Base-by-base conservation (phyloP, 2,329 filamentous ascomycete species). In the Alternaria arbusti region DNA sequence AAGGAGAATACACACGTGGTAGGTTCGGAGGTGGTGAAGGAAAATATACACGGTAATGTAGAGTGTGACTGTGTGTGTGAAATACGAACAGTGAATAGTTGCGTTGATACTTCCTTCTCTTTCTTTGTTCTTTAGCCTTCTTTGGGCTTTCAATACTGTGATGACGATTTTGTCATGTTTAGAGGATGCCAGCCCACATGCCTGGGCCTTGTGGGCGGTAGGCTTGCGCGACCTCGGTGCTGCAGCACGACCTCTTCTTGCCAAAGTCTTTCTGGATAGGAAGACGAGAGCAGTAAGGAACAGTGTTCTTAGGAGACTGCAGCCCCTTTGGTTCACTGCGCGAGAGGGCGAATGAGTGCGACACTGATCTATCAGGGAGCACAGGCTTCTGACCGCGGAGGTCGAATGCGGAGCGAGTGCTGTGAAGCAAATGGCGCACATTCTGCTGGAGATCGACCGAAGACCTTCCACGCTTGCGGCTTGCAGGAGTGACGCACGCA, bases 221-320 rank as follows among this genome's bases (percentile, higher is more conserved):
- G 44, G 81, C 78, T 63, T 80, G 82, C 20, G 83, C 82, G 58
- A 84, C 87, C 76, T 90, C 88, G 13, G 86, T 82, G 47, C 88
- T 86, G 79, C 88, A 91, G 81, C 90, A 91, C 40, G 90, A 84
- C 70, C 90, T 86, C 82, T 92, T 92, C 65, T 86, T 83, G 68
- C 85, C 83, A 67, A 84, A 84, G 49, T 81, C 79, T 58, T 79
- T 81, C 64, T 84, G 80, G 30, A 85, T 72, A 71, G 82, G 59
- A 81, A 81, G 59, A 79, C 83, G 60, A 78, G 77, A 63, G 59
- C 58, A 73, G 72, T 78, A 84, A 78, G 70, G 77, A 61, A 70
- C 78, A 63, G 69, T 81, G 75, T 69, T 75, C 74, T 73, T 80
- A 63, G 74, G 80, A 71, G 69, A 78, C 70, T 78, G 78, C 75